These are phyloP conservation scores for Didymella pomorum DNA, from an alignment of 2,329 filamentous ascomycete species.

Conservation along the genomic window DNA sequence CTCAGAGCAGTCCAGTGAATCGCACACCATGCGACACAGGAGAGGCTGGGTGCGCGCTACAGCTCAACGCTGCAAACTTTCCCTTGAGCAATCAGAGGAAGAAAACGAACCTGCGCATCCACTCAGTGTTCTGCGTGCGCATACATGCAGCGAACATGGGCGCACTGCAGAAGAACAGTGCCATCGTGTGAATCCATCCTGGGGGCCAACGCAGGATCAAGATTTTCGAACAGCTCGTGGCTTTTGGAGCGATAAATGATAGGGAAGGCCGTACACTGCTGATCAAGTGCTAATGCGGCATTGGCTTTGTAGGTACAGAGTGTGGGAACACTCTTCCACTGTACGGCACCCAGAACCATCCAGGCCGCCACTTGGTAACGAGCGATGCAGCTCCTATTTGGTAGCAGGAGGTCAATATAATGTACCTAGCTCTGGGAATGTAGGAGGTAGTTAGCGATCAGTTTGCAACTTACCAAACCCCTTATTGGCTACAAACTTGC, in stretches of 20 bases:
- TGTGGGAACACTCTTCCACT: background rate
- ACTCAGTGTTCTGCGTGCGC: background rate
- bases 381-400: no score
- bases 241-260: no score
- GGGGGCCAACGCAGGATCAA: background rate
- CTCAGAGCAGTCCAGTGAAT: background rate
- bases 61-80: background rate
- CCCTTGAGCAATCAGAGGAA: background rate
- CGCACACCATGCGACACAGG: background rate
- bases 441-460: no score
- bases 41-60: background rate
- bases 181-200: background rate
- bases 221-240: no score
- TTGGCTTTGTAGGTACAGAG: background rate
- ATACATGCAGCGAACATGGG: background rate
- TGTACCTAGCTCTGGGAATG: no score
- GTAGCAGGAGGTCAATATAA: no score
- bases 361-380: no score
- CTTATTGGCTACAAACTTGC: no score
- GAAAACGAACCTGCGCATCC: background rate
- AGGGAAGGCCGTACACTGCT: no score
- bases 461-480: no score
- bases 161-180: conserved; percentile 2
- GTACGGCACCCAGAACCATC: background rate
- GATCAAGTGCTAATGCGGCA: background rate